Evolutionary conservation across 345 rosid species (phyloP).

Genomic region (Hibiscus mutabilis): DNA sequence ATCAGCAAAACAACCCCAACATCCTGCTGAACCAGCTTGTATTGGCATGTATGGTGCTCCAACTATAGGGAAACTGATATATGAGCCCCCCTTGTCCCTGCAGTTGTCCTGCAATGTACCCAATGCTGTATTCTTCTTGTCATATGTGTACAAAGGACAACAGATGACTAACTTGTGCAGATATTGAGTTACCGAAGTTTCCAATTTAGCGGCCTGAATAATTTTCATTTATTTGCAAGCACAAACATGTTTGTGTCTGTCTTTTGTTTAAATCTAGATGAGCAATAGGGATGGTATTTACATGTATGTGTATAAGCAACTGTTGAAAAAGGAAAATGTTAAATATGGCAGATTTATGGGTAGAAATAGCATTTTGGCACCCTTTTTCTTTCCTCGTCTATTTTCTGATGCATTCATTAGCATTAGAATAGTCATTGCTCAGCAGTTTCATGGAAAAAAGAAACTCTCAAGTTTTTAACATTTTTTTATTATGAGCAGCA

Average conservation of each 20-base stretch:
- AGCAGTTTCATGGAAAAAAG: slow-evolving; percentile 17
- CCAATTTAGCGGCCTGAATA: slow-evolving; percentile 29
- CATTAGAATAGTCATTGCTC: slow-evolving; percentile 17
- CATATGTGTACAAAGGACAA: slow-evolving; percentile 44
- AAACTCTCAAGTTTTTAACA: not conserved
- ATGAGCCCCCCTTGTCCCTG: slow-evolving; percentile 65
- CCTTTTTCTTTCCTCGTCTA: not conserved
- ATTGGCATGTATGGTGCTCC: slow-evolving; percentile 51
- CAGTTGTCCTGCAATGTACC: slow-evolving; percentile 37
- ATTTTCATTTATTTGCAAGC: slow-evolving; percentile 29
- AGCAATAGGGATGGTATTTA: slow-evolving; percentile 27
- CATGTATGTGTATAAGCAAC: slow-evolving; percentile 33
- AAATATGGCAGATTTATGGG: slow-evolving; percentile 21
- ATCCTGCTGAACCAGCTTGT: slow-evolving; percentile 30
- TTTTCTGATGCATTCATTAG: slow-evolving; percentile 7
- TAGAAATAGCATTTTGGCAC: slow-evolving; percentile 14
- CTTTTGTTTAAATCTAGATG: slow-evolving; percentile 27
- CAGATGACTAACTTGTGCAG: slow-evolving; percentile 19
- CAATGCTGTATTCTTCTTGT: too few species aligned
- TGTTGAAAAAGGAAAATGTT: slow-evolving; percentile 17
- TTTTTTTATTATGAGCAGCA: not conserved
- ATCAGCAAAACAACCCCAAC: slow-evolving; percentile 51
- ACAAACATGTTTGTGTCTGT: slow-evolving; percentile 12
- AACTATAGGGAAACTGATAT: slow-evolving; percentile 70
- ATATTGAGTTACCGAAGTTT: slow-evolving; percentile 12